Conservation (phyloP, 2,329 filamentous ascomycete species). For the Pestalotiopsis sp. region DNA sequence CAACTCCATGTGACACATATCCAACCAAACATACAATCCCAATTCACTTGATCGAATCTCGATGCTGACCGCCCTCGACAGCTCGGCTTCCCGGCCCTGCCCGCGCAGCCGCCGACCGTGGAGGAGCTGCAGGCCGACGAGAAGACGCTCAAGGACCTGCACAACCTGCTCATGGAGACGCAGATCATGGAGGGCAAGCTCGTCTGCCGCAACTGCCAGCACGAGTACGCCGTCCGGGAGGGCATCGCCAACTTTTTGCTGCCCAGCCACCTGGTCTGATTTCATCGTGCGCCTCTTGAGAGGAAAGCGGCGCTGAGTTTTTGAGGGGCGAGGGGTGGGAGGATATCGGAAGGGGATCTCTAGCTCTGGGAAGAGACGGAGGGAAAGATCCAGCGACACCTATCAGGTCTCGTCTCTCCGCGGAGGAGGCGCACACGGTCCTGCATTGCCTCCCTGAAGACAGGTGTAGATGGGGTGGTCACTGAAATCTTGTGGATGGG, state of each 20-base stretch:
- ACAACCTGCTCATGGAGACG: conserved; percentile 84
- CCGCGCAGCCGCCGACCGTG: conserved; percentile 62
- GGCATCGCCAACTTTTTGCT: conserved; percentile 96
- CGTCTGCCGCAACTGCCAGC: conserved; percentile 87
- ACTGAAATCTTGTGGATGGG: background rate
- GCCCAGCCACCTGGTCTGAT: conserved; percentile 82
- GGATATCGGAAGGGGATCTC: background rate
- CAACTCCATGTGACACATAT: too few relatives aligned
- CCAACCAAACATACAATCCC: too few relatives aligned
- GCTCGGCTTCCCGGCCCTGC: conserved; percentile 79
- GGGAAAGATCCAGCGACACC: too few relatives aligned
- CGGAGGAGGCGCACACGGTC: too few relatives aligned
- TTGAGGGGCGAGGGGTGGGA: background rate
- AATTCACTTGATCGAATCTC: background rate
- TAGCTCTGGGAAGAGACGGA: too few relatives aligned
- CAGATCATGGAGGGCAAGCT: conserved; percentile 87
- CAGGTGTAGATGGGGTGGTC: too few relatives aligned
- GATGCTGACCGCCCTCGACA: conserved; percentile 36
- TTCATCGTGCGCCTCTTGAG: too few relatives aligned
- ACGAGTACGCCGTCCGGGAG: conserved; percentile 93
- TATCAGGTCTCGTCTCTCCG: too few relatives aligned
- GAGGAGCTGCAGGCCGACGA: conserved; percentile 67
- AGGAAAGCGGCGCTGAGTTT: background rate
- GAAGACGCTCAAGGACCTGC: conserved; percentile 75
- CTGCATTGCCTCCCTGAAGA: too few relatives aligned